Evolutionary conservation across 2,329 filamentous ascomycete genomes (phyloP).

Genomic region (Arachnopeziza araneosa): DNA sequence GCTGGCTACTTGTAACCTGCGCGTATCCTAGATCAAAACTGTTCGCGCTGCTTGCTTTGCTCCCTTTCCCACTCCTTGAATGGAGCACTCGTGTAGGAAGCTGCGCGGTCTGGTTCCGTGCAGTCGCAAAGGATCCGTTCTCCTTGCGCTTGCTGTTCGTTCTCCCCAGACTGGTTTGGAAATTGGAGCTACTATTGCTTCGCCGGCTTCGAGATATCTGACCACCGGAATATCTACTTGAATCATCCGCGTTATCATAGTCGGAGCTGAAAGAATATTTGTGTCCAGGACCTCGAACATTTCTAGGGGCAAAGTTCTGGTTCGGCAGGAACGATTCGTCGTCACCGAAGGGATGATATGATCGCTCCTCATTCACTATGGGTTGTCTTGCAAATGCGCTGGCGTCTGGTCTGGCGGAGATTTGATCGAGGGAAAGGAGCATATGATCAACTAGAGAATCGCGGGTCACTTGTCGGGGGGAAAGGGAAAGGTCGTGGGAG

Average conservation of each 20-base stretch:
- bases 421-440: slow-evolving; percentile 85
- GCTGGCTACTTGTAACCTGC: slow-evolving; percentile 52
- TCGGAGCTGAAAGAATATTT: slow-evolving; percentile 58
- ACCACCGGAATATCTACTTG: slow-evolving; percentile 45
- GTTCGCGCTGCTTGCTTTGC: slow-evolving; percentile 65
- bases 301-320: slow-evolving; percentile 22
- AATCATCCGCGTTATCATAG: slow-evolving; percentile 49
- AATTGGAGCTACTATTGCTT: slow-evolving; percentile 77
- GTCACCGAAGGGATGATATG: slow-evolving; percentile 26
- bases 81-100: slow-evolving; percentile 43
- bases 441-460: slow-evolving; percentile 95
- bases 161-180: slow-evolving; percentile 52
- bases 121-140: slow-evolving; percentile 29
- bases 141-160: slow-evolving; percentile 53
- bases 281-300: slow-evolving; percentile 30
- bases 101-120: slow-evolving; percentile 29
- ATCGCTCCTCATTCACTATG: slow-evolving; percentile 23
- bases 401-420: slow-evolving; percentile 49
- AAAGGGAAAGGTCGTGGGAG: slow-evolving; percentile 75
- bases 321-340: slow-evolving; percentile 25
- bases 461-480: slow-evolving; percentile 68
- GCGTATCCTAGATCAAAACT: slow-evolving; percentile 61
- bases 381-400: slow-evolving; percentile 23
- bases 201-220: slow-evolving; percentile 54
- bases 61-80: slow-evolving; percentile 56